A percentile compares a stretch with the other conserved stretches of the same genome.
These are phyloP conservation scores for Acer campestre DNA, from an alignment of 345 rosid genomes.

Conservation along the genomic window DNA sequence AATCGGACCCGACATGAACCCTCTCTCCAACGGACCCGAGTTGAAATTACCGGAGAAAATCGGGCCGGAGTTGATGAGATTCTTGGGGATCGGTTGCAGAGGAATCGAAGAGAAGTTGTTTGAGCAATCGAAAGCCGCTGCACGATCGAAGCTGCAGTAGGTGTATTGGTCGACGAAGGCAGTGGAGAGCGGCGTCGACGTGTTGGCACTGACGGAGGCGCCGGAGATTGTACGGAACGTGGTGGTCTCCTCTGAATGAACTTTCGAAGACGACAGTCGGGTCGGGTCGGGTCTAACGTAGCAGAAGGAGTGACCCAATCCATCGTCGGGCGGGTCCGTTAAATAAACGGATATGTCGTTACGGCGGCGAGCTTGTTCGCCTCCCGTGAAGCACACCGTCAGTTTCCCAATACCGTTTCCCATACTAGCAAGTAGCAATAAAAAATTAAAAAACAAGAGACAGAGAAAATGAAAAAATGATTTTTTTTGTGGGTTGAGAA, in stretches of 20 bases:
- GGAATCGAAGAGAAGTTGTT: constrained; percentile 87
- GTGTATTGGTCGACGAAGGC: constrained; percentile 69
- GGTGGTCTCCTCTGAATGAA: constrained; percentile 81
- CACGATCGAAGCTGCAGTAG: constrained; percentile 58
- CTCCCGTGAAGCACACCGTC: constrained; percentile 70
- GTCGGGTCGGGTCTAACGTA: constrained; percentile 79
- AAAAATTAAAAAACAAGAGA: neutral
- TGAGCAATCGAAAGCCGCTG: constrained; percentile 94
- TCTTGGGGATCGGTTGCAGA: constrained; percentile 82
- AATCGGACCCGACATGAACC: constrained; percentile 90
- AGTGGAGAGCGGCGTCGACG: constrained; percentile 89
- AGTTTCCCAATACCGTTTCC: constrained; percentile 85
- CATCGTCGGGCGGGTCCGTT: constrained; percentile 77
- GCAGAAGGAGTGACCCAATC: constrained; percentile 93
- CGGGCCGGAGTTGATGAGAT: constrained; percentile 56
- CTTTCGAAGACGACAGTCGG: constrained; percentile 71
- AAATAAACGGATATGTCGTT: constrained; percentile 39
- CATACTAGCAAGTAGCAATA: constrained; percentile 34
- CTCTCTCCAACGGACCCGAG: constrained; percentile 89
- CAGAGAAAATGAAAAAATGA: neutral
- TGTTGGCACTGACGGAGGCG: constrained; percentile 95
- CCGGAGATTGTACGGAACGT: constrained; percentile 93
- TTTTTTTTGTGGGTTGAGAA: neutral
- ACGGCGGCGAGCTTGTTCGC: constrained; percentile 49
- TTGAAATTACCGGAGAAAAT: constrained; percentile 41